phyloP scores from a whole-genome alignment of 2,329 filamentous ascomycete genomes.

The Claviceps pazoutovae region DNA sequence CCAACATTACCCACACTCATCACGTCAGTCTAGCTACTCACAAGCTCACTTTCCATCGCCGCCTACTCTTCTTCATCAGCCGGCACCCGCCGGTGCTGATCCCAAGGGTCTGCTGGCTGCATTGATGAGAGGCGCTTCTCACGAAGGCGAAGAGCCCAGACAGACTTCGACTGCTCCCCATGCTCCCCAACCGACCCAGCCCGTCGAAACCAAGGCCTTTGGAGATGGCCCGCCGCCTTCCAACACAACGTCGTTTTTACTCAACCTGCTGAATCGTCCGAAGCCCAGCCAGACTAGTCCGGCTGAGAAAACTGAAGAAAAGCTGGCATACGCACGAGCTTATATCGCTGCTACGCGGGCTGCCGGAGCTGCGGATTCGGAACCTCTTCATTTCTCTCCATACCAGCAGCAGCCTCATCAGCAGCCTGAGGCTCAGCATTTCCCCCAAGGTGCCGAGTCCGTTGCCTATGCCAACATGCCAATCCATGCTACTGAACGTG shows the following conservation, averaged over 20 bases:
- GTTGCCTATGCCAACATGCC: constrained; percentile 15
- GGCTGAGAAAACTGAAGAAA: constrained; percentile 6
- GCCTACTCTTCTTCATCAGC: constrained; percentile 36
- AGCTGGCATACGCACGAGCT: constrained; percentile 26
- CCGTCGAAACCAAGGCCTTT: constrained; percentile 22
- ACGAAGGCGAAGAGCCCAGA: constrained; percentile 31
- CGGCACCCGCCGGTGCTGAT: constrained; percentile 41
- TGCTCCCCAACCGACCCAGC: constrained; percentile 12
- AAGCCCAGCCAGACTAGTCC: constrained; percentile 45
- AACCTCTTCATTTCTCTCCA: constrained; percentile 15
- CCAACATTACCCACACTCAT: constrained; percentile 9
- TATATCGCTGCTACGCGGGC: constrained; percentile 33
- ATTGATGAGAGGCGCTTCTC: constrained; percentile 40
- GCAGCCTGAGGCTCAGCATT: constrained; percentile 10
- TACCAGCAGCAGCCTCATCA: constrained; percentile 17
- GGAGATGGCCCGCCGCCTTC: constrained; percentile 39
- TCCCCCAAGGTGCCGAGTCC: constrained; percentile 11
- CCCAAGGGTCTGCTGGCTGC: constrained; percentile 44
- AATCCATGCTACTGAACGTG: constrained; percentile 11
- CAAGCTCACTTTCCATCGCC: constrained; percentile 14
- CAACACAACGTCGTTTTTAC: constrained; percentile 72
- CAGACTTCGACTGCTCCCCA: constrained; percentile 10
- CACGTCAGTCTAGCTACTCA: constrained; percentile 9
- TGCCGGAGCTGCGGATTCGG: constrained; percentile 15
- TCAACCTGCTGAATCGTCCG: constrained; percentile 71